Conservation (phyloP, 306 rosid species). For the Trifolium pratense region DNA sequence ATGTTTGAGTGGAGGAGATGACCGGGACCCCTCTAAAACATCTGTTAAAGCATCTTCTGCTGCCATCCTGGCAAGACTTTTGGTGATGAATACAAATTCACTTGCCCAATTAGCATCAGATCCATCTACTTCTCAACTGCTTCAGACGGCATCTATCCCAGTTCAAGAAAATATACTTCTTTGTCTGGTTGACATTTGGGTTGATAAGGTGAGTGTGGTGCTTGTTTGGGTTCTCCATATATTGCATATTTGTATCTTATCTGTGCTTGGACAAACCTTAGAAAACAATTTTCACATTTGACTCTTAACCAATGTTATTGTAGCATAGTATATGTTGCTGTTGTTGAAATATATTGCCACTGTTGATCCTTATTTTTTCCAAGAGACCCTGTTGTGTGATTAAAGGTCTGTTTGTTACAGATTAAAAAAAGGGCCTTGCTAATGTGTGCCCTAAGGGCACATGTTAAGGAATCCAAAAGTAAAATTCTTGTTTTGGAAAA, state of each 20-base stretch:
- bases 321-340: conserved; percentile 28
- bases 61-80: conserved; percentile 90
- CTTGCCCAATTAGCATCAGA: conserved; percentile 87
- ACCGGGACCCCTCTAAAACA: conserved; percentile 78
- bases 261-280: conserved; percentile 24
- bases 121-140: conserved; percentile 70
- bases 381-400: no score
- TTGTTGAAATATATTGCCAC: conserved; percentile 34
- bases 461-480: no score
- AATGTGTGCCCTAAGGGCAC: no score
- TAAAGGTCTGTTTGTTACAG: no score
- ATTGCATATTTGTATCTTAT: conserved; percentile 21
- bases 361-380: conserved; percentile 22
- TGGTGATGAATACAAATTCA: conserved; percentile 92
- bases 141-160: conserved; percentile 70
- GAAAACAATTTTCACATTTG: conserved; percentile 31
- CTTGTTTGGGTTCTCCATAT: conserved; percentile 27
- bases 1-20: conserved; percentile 92
- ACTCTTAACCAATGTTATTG: neutral
- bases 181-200: conserved; percentile 90
- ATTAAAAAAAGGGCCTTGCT: no score
- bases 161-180: conserved; percentile 82
- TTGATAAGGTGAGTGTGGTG: conserved; percentile 82
- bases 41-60: conserved; percentile 90
- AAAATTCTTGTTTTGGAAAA: no score